Base-by-base conservation (phyloP, 139 green algal species). In the Coelastrella sp. region DNA sequence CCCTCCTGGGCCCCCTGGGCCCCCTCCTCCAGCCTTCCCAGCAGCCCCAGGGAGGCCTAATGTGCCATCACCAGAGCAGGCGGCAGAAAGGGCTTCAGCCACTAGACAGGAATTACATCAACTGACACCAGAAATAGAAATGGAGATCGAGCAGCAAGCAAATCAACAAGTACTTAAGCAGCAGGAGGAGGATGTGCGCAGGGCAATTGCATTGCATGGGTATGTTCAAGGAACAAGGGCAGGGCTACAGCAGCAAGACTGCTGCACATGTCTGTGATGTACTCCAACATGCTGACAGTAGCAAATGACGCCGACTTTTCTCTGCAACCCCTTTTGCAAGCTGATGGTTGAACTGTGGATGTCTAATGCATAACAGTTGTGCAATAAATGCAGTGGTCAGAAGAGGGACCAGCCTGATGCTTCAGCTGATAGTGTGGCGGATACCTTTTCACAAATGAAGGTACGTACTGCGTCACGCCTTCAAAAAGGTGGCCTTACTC, bases 1-100 rank as follows among this genome's bases (percentile, higher is more conserved):
- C 27, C 87, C 87, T 9, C 87, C 87, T 59, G 87, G 78, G 63
- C 87, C 87, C 11, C 87, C 87, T 59, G 87, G 78, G 63, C 63
- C 87, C 19, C 78, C 78, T 58, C 74, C 25, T 14, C 78, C 78
- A 14, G 61, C 78, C 57, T 9, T 58, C 68, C 57, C 80, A 59
- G 80, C 80, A 73, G 22, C 79, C 15, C 49, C 49, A n/a, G 59
- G 79, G 20, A 68, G 56, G 17, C 58, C 56, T 49, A 49, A 49
- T 49, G 35, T 49, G 35, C 35, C 35, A 49, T 49, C 35, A 49
- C 35, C 35, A 49, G 35, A 17, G 6, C 15, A 9, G 12, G 63
- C 6, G 15, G 63, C 63, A 17, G 63, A 22, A 5, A 14, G 12
- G 49, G 79, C 79, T 70, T 1, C 70, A 35, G 70, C 70, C n/a